Percentiles rank a stretch among this genome's conserved stretches.
Conservation (phyloP, 306 rosid genomes). For the Quercus wislizeni region DNA sequence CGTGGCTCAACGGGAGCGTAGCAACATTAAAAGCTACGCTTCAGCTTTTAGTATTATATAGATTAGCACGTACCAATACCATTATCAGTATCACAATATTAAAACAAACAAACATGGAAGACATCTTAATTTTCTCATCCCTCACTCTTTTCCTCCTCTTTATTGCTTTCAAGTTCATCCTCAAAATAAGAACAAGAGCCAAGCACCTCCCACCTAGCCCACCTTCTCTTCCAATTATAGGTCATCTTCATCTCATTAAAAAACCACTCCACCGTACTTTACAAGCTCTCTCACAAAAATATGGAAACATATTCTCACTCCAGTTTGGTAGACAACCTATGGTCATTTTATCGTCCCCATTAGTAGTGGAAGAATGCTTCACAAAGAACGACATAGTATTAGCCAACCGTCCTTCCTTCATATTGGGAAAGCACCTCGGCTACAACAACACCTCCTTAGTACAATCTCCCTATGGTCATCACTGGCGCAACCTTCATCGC, state of each 20-base stretch:
- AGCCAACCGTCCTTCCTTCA: constrained; percentile 40
- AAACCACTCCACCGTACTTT: not conserved
- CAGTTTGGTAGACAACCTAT: constrained; percentile 24
- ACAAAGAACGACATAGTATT: constrained; percentile 55
- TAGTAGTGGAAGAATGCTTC: constrained; percentile 60
- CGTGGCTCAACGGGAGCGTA: too few relatives aligned
- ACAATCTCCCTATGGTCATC: constrained; percentile 51
- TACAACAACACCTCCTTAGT: constrained; percentile 37
- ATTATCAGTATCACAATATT: too few relatives aligned
- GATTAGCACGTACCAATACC: too few relatives aligned
- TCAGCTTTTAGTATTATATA: too few relatives aligned
- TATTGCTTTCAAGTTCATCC: not conserved
- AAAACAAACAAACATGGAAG: not conserved
- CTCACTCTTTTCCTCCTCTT: constrained; percentile 2
- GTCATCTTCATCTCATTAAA: constrained; percentile 46
- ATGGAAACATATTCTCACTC: constrained; percentile 10
- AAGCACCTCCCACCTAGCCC: constrained; percentile 51
- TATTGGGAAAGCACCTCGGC: constrained; percentile 32
- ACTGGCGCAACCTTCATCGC: constrained; percentile 78
- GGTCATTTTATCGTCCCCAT: constrained; percentile 45
- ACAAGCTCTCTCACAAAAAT: too few relatives aligned
- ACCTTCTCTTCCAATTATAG: constrained; percentile 51
- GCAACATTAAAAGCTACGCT: too few relatives aligned
- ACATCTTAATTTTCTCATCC: not conserved
- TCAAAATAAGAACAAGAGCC: not conserved